A percentile compares a stretch with the other conserved stretches of the same genome.
Conservation (phyloP, 768 basidiomycete genomes). For the Boletellus emodensis region DNA sequence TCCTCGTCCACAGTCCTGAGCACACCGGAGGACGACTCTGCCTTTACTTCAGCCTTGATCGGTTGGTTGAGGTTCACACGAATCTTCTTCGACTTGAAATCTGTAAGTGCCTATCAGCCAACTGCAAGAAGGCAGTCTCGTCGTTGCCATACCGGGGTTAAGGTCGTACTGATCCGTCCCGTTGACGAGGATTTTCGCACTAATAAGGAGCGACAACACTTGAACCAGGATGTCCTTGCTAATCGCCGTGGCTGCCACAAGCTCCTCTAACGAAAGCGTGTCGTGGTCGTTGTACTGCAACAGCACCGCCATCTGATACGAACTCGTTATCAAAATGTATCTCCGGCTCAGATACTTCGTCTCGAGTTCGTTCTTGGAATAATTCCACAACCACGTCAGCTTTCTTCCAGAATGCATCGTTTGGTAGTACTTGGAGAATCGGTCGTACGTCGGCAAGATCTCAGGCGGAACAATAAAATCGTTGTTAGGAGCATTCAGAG, state of each 20-base stretch:
- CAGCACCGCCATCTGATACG: conserved; percentile 94
- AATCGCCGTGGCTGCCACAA: conserved; percentile 75
- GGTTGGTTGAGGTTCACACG: conserved; percentile 88
- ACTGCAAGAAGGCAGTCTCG: not conserved
- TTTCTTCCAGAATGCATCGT: conserved; percentile 92
- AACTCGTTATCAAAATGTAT: conserved; percentile 93
- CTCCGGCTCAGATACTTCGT: conserved; percentile 92
- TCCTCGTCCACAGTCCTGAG: conserved; percentile 96
- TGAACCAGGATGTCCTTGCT: conserved; percentile 76
- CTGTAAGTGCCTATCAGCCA: conserved; percentile 35
- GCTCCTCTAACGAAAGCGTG: conserved; percentile 76
- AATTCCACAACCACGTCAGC: conserved; percentile 98
- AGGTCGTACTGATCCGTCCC: conserved; percentile 88
- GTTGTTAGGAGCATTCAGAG: conserved; percentile 74
- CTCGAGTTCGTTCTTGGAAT: conserved; percentile 92
- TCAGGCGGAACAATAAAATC: conserved; percentile 89
- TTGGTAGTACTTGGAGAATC: conserved; percentile 91
- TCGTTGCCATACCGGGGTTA: conserved; percentile 59
- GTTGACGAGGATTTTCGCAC: conserved; percentile 85
- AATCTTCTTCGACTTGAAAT: conserved; percentile 92
- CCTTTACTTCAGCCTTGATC: conserved; percentile 92
- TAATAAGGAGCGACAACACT: conserved; percentile 58
- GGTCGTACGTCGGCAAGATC: conserved; percentile 81
- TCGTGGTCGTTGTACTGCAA: conserved; percentile 92
- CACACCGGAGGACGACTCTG: conserved; percentile 83